phyloP scores from a whole-genome alignment of 2,329 filamentous ascomycete species.

The Beauveria asiatica region DNA sequence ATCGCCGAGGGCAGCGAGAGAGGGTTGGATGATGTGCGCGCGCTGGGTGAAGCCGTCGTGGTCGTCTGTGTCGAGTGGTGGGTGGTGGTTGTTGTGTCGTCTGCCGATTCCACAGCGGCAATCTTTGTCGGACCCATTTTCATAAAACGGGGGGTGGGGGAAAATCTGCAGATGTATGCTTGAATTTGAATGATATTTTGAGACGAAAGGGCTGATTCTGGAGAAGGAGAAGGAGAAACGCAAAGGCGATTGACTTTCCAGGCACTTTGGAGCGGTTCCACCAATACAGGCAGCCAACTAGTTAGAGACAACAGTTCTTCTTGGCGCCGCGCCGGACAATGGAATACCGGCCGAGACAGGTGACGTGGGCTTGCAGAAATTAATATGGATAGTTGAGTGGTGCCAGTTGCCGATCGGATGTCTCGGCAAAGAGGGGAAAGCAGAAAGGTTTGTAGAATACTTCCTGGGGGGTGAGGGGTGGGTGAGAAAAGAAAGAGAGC shows the following conservation, averaged over 20 bases:
- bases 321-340: too few species aligned
- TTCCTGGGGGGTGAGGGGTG: too few species aligned
- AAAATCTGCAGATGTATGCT: too few species aligned
- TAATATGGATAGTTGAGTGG: too few species aligned
- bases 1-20: slow-evolving; percentile 50
- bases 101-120: not conserved
- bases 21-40: slow-evolving; percentile 29
- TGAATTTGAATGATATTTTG: not conserved
- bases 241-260: not conserved
- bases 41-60: not conserved
- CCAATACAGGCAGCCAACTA: not conserved
- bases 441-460: too few species aligned
- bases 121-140: slow-evolving; percentile 1
- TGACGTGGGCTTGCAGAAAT: too few species aligned
- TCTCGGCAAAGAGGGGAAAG: too few species aligned
- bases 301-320: too few species aligned
- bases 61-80: not conserved
- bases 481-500: too few species aligned
- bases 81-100: not conserved
- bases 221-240: not conserved
- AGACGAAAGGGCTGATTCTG: not conserved
- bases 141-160: too few species aligned
- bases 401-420: too few species aligned
- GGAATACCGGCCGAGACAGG: too few species aligned
- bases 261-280: not conserved